Base-by-base conservation (phyloP, 2,329 filamentous ascomycete genomes). In the Aspergillus thermomutatus region DNA sequence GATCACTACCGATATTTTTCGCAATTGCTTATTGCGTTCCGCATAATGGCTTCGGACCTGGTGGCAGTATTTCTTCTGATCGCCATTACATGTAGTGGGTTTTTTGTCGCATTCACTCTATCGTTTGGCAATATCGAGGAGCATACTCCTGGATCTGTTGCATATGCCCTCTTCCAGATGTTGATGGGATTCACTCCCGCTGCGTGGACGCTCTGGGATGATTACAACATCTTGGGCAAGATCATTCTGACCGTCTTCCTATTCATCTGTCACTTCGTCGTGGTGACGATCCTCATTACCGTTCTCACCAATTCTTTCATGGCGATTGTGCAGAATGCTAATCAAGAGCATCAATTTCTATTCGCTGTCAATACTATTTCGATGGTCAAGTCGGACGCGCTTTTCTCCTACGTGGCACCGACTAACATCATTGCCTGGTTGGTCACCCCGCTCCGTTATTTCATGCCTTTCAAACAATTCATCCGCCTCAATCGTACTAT, bases 281-380 rank as follows among this genome's bases (percentile, higher is more conserved):
- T 97, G 31, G 89, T 97, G 51, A 96, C 93, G 1, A 96, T 97
- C 52, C 79, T 97, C 34, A 93, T 97, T 65, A 96, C 92, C 0
- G 93, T 97, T n/a, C 75, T 97, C 60, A 96, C 92, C 4, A 97
- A 97, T 70, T 96, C 91, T 0, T 97, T 97, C 77, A 96, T 95
- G 89, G 87, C 89, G 1, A 93, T 97, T 69, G 91, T 94, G 2
- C 91, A 91, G 52, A 97, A 97, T 69, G 92, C 92, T 7, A 91
- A 91, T 54, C 89, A 97, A 71, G 93, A 97, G 74, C 92, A 97
- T 65, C 85, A 87, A 62, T 97, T 96, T 70, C 77, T 97, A 2
- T 97, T 97, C 69, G 93, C 93, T 0, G 92, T 97, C 72, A 97
- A 97, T 70, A 95, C 93, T 4, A 96, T 97, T 50, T 95, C 91